Evolutionary conservation across 2,329 filamentous ascomycete species (phyloP).

Genomic region (Emergomyces orientalis): DNA sequence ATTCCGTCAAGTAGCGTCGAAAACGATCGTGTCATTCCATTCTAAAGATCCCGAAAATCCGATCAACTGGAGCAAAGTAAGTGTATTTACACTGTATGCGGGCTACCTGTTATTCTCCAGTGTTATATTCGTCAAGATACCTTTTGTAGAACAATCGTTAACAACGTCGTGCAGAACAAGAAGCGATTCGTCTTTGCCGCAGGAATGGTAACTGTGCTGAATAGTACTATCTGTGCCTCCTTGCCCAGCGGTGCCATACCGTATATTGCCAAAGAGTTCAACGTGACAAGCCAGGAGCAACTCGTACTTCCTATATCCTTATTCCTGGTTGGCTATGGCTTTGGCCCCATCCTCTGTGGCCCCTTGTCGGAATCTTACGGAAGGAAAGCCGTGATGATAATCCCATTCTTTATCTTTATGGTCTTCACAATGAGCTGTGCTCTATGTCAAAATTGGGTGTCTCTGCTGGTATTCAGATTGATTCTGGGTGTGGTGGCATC

Average conservation of each 20-base stretch:
- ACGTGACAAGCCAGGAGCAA: conserved; percentile 25
- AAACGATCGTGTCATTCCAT: conserved; percentile 29
- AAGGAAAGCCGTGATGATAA: conserved; percentile 38
- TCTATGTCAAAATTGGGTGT: conserved; percentile 34
- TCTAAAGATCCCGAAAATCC: conserved; percentile 28
- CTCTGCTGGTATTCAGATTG: conserved; percentile 38
- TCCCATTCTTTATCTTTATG: conserved; percentile 41
- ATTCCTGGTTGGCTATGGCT: conserved; percentile 34
- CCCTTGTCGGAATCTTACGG: conserved; percentile 39
- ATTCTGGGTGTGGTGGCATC: conserved; percentile 38
- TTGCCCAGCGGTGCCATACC: conserved; percentile 32
- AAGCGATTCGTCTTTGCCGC: conserved; percentile 29
- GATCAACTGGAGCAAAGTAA: conserved; percentile 28
- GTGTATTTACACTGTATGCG: neutral
- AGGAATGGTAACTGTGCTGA: conserved; percentile 29
- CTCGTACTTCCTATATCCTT: conserved; percentile 34
- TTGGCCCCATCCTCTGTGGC: conserved; percentile 38
- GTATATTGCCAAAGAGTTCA: conserved; percentile 30
- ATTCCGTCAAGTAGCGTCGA: conserved; percentile 29
- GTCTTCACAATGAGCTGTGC: conserved; percentile 39
- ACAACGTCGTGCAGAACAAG: conserved; percentile 17
- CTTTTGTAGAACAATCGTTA: neutral
- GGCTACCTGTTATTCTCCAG: neutral
- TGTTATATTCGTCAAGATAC: neutral
- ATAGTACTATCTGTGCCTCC: conserved; percentile 35